These are phyloP conservation scores for Pistacia vera DNA, from an alignment of 345 rosid genomes.

Conservation along the genomic window DNA sequence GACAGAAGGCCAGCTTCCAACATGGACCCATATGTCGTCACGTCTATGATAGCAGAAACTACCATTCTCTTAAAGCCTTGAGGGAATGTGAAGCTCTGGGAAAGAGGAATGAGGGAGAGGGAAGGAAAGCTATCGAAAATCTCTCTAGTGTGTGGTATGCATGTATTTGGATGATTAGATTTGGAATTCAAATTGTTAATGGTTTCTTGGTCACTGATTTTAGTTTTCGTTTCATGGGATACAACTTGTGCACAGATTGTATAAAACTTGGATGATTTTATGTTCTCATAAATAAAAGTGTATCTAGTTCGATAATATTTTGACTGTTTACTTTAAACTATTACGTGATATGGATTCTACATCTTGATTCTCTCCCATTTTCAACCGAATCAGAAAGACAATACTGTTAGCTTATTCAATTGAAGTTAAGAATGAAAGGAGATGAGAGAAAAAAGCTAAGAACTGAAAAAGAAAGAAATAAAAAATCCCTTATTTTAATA, in stretches of 20 bases:
- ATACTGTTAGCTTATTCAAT: no score
- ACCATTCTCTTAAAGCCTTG: slow-evolving; percentile 68
- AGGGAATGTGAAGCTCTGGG: neutral
- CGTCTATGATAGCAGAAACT: slow-evolving; percentile 84
- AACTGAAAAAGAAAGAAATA: no score
- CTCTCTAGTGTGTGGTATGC: neutral
- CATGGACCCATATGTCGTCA: slow-evolving; percentile 91
- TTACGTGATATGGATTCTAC: no score
- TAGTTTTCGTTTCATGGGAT: neutral
- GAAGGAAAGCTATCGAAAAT: no score
- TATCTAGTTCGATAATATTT: no score
- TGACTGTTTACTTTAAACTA: neutral
- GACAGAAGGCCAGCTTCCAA: slow-evolving; percentile 91
- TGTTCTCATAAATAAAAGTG: no score
- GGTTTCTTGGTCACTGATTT: neutral
- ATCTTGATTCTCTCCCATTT: no score
- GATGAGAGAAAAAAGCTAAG: no score
- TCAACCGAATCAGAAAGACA: no score
- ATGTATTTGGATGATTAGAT: no score
- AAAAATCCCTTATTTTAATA: no score
- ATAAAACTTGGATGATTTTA: neutral
- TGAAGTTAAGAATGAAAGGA: no score
- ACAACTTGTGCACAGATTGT: neutral
- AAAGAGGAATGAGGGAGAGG: neutral
- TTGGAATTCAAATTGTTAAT: neutral